Conservation (phyloP, 2,329 filamentous ascomycete species). For the Apiospora saccharicola region DNA sequence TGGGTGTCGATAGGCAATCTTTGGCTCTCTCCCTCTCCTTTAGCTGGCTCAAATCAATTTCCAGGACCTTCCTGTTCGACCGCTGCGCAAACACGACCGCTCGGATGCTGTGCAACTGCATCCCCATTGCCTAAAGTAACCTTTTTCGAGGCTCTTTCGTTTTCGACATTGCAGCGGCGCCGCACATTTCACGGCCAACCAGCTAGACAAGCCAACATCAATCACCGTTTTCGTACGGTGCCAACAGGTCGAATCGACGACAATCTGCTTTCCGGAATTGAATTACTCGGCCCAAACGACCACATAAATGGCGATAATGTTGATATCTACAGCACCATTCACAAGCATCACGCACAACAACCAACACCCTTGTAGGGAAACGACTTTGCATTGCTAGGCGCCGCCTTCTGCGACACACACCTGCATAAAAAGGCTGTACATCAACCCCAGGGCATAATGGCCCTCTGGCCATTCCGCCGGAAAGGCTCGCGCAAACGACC, state of each 20-base stretch:
- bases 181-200: neutral
- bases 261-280: neutral
- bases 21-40: neutral
- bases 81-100: conserved; percentile 17
- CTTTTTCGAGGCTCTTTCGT: conserved; percentile 17
- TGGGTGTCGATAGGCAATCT: neutral
- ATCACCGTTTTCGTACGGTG: neutral
- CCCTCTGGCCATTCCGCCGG: conserved; percentile 84
- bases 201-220: neutral
- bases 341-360: conserved; percentile 38
- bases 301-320: conserved; percentile 41
- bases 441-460: conserved; percentile 58
- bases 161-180: conserved; percentile 2
- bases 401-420: conserved; percentile 11
- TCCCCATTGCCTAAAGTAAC: neutral
- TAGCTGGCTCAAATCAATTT: conserved; percentile 14
- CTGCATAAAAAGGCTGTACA: conserved; percentile 5
- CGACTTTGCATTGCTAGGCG: conserved; percentile 23
- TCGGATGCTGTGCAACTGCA: conserved; percentile 17
- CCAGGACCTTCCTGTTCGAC: neutral
- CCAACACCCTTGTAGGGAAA: conserved; percentile 32
- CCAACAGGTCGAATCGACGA: conserved; percentile 13
- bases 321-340: conserved; percentile 33
- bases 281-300: neutral
- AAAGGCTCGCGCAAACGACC: conserved; percentile 71